Conservation (phyloP, 768 basidiomycete genomes). For the Favolaschia claudopus region DNA sequence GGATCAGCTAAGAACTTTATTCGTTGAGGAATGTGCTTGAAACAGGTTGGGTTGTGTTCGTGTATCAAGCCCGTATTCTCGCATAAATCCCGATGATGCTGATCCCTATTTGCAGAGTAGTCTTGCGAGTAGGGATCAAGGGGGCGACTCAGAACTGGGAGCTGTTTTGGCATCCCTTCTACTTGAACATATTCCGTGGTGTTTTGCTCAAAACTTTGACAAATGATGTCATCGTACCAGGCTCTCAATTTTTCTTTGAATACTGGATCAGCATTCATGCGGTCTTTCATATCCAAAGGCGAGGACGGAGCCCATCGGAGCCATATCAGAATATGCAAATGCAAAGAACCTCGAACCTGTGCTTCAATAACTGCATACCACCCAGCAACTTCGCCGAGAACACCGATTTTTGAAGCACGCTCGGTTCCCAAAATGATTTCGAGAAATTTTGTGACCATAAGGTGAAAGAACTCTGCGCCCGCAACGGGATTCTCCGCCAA, state of each 20-base stretch:
- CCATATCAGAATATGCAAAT: slow-evolving; percentile 37
- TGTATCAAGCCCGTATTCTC: slow-evolving; percentile 6
- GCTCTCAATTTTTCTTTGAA: not conserved
- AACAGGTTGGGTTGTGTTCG: no score
- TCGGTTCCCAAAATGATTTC: slow-evolving; percentile 29
- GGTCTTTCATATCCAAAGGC: slow-evolving; percentile 7
- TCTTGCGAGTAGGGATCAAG: not conserved
- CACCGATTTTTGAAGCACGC: slow-evolving; percentile 20
- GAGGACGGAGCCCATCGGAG: not conserved
- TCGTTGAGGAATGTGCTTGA: no score
- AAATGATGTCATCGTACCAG: slow-evolving; percentile 17
- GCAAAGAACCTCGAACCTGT: slow-evolving; percentile 31
- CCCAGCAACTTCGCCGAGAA: slow-evolving; percentile 27
- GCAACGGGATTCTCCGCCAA: slow-evolving; percentile 9
- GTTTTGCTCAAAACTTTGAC: not conserved
- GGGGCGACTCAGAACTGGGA: slow-evolving; percentile 9
- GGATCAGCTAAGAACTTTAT: no score
- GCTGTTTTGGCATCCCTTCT: not conserved
- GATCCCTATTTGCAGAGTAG: not conserved
- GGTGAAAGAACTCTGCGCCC: slow-evolving; percentile 40
- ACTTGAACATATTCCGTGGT: not conserved
- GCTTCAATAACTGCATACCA: slow-evolving; percentile 39
- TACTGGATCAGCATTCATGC: not conserved
- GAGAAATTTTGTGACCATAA: slow-evolving; percentile 31
- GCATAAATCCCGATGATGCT: not conserved